Base-by-base conservation (phyloP, 345 rosid species). In the Kandelia obovata region DNA sequence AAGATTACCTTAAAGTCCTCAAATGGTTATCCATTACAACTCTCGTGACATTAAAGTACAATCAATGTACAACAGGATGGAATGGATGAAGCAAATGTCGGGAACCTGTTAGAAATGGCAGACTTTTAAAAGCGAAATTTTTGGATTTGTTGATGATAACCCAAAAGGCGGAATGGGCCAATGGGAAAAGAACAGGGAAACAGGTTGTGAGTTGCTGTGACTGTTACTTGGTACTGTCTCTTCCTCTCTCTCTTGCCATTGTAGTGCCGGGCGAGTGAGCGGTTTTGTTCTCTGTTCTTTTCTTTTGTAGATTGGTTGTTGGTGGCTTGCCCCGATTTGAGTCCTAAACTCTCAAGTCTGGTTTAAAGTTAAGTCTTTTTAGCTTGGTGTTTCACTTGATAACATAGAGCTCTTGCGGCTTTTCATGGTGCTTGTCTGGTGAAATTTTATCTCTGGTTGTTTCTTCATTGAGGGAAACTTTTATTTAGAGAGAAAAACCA, bases 241-340 rank as follows among this genome's bases (percentile, higher is more conserved):
- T 35, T 8, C 10, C 39, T 35, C 67, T 58, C 74, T 65, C 65
- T 73, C 58, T 67, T 34, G 65, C 70, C 75, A 70, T 79, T 74
- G 55, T 68, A 60, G 69, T 57, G 8, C 21, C 25, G 58, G 11
- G 39, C 39, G 9, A 2, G 10, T 6, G 15, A 30, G 78, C 82
- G 66, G 82, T 81, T 76, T 61, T 58, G 52, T 73, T 67, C 13
- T 67, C 55, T 67, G 17, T 43, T 57, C 60, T 13, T 55, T 55
- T 34, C 66, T 25, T 53, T 67, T 63, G 78, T 65, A 70, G 78
- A 68, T 79, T 83, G 76, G 81, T 75, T 70, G 82, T 76, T 71
- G 78, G 72, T 81, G 77, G 77, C 73, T 61, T 47, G 78, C 49
- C 75, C 70, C 68, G 75, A 69, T 74, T 80, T 67, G 73, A 35